phyloP scores from a whole-genome alignment of 139 green algal genomes.

The Chlamydomonas sphaeroides region DNA sequence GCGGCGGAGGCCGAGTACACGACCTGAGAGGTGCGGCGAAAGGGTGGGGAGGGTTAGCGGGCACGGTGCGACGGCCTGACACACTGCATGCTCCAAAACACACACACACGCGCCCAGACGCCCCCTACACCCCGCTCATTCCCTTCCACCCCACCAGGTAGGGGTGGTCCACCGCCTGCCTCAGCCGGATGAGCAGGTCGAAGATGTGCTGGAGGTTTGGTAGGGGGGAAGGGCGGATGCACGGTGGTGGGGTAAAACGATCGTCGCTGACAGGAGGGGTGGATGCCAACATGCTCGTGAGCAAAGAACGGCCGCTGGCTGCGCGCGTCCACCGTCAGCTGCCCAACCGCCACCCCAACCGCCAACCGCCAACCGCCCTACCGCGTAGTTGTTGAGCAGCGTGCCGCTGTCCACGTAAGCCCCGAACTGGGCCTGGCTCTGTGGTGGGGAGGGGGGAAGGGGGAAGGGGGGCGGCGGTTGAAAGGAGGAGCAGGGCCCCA shows the following conservation, averaged over 20 bases:
- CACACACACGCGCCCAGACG: no score
- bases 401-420: conserved; percentile 77
- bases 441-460: neutral
- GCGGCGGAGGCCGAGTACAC: conserved; percentile 27
- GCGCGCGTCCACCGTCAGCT: no score
- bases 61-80: no score
- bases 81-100: no score
- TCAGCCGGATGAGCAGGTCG: conserved; percentile 91
- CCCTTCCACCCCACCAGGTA: conserved; percentile 83
- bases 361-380: no score
- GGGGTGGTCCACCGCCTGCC: conserved; percentile 87
- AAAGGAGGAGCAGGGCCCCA: no score
- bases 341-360: no score
- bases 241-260: neutral
- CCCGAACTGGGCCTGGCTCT: conserved; percentile 83
- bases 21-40: conserved; percentile 26
- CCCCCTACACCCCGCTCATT: neutral
- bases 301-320: no score
- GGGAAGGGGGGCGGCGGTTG: neutral
- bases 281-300: no score
- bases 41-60: no score
- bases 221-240: neutral
- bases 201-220: conserved; percentile 86
- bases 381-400: conserved; percentile 81
- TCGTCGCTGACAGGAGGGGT: no score